These are phyloP conservation scores for Chlorophyllum brunneum DNA, from an alignment of 768 basidiomycete genomes.

Conservation along the genomic window DNA sequence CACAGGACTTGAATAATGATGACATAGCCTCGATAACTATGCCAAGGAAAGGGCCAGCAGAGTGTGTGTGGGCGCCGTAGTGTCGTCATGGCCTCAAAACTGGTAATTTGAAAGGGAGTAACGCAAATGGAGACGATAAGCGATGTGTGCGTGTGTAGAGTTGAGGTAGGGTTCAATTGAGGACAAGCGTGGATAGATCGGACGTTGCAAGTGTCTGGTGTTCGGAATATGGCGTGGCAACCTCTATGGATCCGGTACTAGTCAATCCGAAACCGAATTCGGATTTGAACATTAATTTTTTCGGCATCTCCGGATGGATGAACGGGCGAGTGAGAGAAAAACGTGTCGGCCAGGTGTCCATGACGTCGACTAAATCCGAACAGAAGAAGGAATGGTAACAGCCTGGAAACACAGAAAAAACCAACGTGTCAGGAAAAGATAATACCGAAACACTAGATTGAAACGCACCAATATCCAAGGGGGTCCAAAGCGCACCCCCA, in stretches of 20 bases:
- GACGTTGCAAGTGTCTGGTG: too few relatives aligned
- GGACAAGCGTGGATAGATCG: not conserved
- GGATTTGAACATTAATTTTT: too few relatives aligned
- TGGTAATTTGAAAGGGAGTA: not conserved
- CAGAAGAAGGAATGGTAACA: not conserved
- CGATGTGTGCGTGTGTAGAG: not conserved
- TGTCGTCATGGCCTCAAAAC: not conserved
- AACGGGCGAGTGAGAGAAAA: not conserved
- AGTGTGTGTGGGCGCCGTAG: not conserved
- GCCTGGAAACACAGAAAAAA: not conserved
- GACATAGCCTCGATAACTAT: not conserved
- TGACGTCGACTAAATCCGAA: not conserved
- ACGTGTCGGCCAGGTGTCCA: not conserved
- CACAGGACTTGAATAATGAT: too few relatives aligned
- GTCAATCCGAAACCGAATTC: not conserved
- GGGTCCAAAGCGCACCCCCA: too few relatives aligned
- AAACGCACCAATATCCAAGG: not conserved
- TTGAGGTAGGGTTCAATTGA: not conserved
- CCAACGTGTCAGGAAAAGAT: not conserved
- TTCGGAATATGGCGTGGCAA: too few relatives aligned
- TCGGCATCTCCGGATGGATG: too few relatives aligned
- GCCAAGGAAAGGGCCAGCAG: not conserved
- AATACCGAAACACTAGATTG: not conserved
- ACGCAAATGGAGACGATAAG: not conserved
- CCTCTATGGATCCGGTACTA: not conserved